Base-by-base conservation (phyloP, 805 yeast genomes). In the Kodamaea leandrae region DNA sequence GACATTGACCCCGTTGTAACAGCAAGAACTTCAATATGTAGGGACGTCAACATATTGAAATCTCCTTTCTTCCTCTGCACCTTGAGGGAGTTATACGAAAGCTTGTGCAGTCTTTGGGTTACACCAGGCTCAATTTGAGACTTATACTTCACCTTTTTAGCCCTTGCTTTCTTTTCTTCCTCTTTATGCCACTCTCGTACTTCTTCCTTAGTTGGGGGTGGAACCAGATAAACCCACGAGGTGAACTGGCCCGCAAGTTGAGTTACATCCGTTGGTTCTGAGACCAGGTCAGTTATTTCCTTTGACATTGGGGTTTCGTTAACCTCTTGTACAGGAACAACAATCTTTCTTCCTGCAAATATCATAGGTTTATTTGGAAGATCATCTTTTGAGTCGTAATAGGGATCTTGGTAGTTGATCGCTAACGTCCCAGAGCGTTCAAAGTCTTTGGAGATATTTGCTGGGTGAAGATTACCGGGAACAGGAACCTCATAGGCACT, bases 1-100 rank as follows among this genome's bases (percentile, higher is more conserved):
- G 54, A 41, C 36, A 50, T 45, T 2, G 56, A 66, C 0, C 60
- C 71, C n/a, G 78, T 57, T 0, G 83, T 74, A 32, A 74, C 74
- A 0, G 76, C 80, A 58, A 83, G 90, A 0, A 87, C 55, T 52
- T 91, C 98, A 41, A 87, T 47, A 4, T 75, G 66, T 24, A 89
- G 60, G n/a, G 78, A 68, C 0, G 83, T 70, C 52, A 89, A 53
- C 18, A 72, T 64, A 36, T 68, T 70, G 45, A 66, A 75, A 2
- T 64, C 71, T 23, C 55, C 68, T 4, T 70, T 70, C 41, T 54
- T 60, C 49, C 66, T 58, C 29, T 52, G 56, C 26, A 60, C 66
- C 46, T 57, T 63, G 8, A 50, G 52, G 3, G 63, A 50, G 26
- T 54, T 46, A 34, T 63, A 72, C 32, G 77, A 72, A 47, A 58